Base-by-base conservation (phyloP, 257 asterid genomes). In the Buddleja alternifolia region DNA sequence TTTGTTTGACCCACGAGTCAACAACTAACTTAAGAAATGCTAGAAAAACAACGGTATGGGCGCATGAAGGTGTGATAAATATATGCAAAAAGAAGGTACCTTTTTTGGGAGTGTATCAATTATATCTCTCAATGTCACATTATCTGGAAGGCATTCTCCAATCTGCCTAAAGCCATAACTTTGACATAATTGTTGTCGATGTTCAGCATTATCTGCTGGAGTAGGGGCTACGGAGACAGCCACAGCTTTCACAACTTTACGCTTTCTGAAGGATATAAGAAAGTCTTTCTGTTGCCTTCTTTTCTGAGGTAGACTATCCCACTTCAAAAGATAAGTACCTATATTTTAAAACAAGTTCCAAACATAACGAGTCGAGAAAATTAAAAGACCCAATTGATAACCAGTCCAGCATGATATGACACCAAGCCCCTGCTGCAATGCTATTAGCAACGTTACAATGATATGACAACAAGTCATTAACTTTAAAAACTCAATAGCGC, bases 141-240 rank as follows among this genome's bases (percentile, higher is more conserved):
- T 78, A 69, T 83, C 93, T 7, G 97, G 99, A 77, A 94, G 90
- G 14, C 93, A 89, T 75, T 94, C 97, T 73, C 97, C 97, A 69
- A 91, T 94, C 75, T 94, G 82, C 53, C 86, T 82, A 81, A 94
- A 89, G 34, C 97, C 99, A 56, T 91, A 94, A 40, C 82, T 81
- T 75, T 85, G 81, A 60, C 82, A 66, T 73, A 91, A 77, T 66
- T 67, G 74, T 52, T 84, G 75, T 50, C 97, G 77, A 10, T 79
- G 54, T 75, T 83, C 91, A 42, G 80, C 88, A 48, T 72, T 77
- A 39, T 85, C 90, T 60, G 82, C 58, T 12, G 90, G 75, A 52
- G 90, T 70, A 56, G 96, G 83, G 11, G 85, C 86, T 63, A 80
- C 86, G 3, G 96, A 77, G 78, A 80, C 75, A 20, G 92, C 90